Conservation (phyloP, 805 yeast species). For the Candida manassasensis region DNA sequence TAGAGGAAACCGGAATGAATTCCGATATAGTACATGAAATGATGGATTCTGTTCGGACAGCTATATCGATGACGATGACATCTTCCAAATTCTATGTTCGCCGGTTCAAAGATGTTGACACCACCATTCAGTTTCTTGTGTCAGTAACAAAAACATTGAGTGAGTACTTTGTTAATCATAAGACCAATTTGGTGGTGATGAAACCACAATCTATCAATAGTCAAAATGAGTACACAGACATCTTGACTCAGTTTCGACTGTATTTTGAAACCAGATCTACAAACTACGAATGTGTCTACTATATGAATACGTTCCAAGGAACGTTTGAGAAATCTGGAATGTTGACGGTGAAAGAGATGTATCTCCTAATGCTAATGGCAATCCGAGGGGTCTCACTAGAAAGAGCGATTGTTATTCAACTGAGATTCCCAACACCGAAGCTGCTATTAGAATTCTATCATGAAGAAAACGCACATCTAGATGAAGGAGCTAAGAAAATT, state of each 20-base stretch:
- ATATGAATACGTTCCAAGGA: slow-evolving; percentile 47
- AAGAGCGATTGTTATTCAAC: slow-evolving; percentile 76
- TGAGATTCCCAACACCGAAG: slow-evolving; percentile 64
- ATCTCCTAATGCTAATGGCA: slow-evolving; percentile 70
- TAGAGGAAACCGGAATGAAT: slow-evolving; percentile 60
- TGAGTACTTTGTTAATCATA: neutral
- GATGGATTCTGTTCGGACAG: slow-evolving; percentile 68
- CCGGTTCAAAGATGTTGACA: slow-evolving; percentile 67
- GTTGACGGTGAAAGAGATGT: slow-evolving; percentile 72
- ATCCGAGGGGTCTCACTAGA: slow-evolving; percentile 79
- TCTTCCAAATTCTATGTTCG: slow-evolving; percentile 63
- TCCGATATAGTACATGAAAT: slow-evolving; percentile 34
- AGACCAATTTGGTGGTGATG: slow-evolving; percentile 39
- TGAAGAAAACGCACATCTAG: slow-evolving; percentile 13
- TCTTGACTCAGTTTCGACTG: slow-evolving; percentile 39
- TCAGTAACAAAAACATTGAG: slow-evolving; percentile 46
- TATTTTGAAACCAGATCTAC: slow-evolving; percentile 33
- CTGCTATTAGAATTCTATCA: slow-evolving; percentile 48
- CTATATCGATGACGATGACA: slow-evolving; percentile 66
- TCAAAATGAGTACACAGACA: slow-evolving; percentile 46
- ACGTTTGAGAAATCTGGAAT: slow-evolving; percentile 65
- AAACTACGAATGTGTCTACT: slow-evolving; percentile 34
- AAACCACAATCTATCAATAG: slow-evolving; percentile 46
- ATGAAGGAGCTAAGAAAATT: slow-evolving; percentile 24
- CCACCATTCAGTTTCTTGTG: slow-evolving; percentile 59